Evolutionary conservation across 371 early-diverging fungal species (phyloP).

Genomic region (Mucor velutinosus): DNA sequence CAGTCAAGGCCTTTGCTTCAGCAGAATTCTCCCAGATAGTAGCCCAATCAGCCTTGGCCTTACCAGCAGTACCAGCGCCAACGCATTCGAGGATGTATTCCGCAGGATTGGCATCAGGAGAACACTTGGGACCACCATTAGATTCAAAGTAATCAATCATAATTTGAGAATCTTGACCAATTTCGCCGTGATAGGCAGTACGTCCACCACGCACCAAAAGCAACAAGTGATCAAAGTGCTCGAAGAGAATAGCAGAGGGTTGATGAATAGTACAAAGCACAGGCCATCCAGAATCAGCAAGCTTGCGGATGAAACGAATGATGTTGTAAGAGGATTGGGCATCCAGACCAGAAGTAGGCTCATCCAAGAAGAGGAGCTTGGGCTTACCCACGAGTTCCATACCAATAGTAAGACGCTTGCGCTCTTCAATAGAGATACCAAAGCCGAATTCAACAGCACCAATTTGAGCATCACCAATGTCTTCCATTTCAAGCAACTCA

Average conservation of each 20-base stretch:
- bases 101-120: slow-evolving; percentile 67
- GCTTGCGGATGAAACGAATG: slow-evolving; percentile 70
- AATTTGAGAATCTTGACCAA: slow-evolving; percentile 56
- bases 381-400: slow-evolving; percentile 79
- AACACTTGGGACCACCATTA: slow-evolving; percentile 63
- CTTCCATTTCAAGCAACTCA: slow-evolving; percentile 63
- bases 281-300: slow-evolving; percentile 69
- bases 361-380: slow-evolving; percentile 81
- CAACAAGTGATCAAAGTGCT: slow-evolving; percentile 78
- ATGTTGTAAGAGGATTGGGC: slow-evolving; percentile 73
- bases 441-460: slow-evolving; percentile 59
- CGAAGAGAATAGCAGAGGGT: slow-evolving; percentile 80
- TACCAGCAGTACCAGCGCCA: slow-evolving; percentile 63
- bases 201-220: slow-evolving; percentile 80
- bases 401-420: slow-evolving; percentile 69
- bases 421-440: slow-evolving; percentile 68
- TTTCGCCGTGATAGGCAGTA: slow-evolving; percentile 82
- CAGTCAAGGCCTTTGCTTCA: slow-evolving; percentile 38
- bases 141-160: slow-evolving; percentile 68
- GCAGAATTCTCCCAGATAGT: slow-evolving; percentile 58
- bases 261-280: slow-evolving; percentile 87
- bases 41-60: slow-evolving; percentile 63
- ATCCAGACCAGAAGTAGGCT: slow-evolving; percentile 84
- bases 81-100: slow-evolving; percentile 75
- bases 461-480: slow-evolving; percentile 60